Base-by-base conservation (phyloP, 352 stramenopile genomes). In the Pythium phragmitis region DNA sequence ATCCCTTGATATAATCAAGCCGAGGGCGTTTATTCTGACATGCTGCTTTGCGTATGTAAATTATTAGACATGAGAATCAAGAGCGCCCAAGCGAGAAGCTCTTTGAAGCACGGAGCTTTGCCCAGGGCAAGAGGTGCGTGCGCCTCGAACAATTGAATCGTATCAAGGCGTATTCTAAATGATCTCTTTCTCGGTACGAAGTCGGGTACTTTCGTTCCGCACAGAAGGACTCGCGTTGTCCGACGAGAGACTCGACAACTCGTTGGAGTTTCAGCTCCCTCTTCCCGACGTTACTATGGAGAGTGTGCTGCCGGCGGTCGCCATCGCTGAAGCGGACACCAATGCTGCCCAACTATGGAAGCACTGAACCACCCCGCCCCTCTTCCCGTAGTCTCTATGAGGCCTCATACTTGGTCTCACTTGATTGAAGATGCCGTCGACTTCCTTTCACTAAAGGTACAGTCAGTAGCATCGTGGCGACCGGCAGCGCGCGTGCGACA, bases 31-130 rank as follows among this genome's bases (percentile, higher is more conserved):
- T 2, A 21, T 21, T 21, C 39, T 39, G 17, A 9, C 39, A 21
- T 14, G 5, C 39, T 16, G 13, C 39, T 8, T 46, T 19, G 21
- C 21, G 21, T 21, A 21, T 21, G 21, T 21, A 21, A 21, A 21
- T 21, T 21, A 21, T 21, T 21, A 50, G 43, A 19, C 30, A 45
- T 23, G 3, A 45, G 14, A n/a, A 43, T 13, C 30, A 17, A 12
- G 16, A 42, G 16, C 16, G 7, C 8, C 5, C 7, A 1, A 30
- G 37, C 17, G 49, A 45, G 7, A 33, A 11, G 28, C 36, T 3
- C 2, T 89, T 89, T 21, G 80, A 89, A 57, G 69, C 73, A 9
- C 83, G 76, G 17, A 82, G 73, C 30, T 67, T 82, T 13, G 63
- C 69, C 8, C 60, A 67, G 37, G 80, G 79, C 59, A 68, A 87